These are phyloP conservation scores for Mortierella alpina DNA, from an alignment of 192 early-diverging fungal genomes.

Conservation along the genomic window DNA sequence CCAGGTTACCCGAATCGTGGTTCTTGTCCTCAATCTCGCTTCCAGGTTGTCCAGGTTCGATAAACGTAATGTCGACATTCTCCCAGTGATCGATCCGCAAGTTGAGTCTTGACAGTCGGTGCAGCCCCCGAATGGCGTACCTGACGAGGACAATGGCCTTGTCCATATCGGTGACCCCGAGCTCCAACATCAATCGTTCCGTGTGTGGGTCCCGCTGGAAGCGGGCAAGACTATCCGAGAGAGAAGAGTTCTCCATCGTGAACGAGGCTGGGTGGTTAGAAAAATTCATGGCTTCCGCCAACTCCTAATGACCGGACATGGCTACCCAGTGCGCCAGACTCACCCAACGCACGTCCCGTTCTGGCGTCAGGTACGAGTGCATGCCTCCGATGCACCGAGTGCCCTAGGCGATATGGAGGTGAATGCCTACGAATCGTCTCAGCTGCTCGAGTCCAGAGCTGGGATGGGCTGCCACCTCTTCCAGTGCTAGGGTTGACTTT, in stretches of 20 bases:
- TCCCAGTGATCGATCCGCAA: conserved; percentile 17
- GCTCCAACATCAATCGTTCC: not conserved
- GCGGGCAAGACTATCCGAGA: conserved; percentile 6
- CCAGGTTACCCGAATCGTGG: not conserved
- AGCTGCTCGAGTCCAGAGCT: no score
- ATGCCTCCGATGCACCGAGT: no score
- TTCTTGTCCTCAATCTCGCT: conserved; percentile 17
- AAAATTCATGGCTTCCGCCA: conserved; percentile 8
- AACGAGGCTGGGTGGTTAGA: conserved; percentile 17
- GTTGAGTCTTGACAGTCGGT: conserved; percentile 18
- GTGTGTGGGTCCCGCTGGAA: conserved; percentile 1
- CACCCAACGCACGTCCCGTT: conserved; percentile 21
- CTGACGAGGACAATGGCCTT: not conserved
- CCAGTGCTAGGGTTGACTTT: no score
- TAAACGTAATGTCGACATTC: conserved; percentile 18
- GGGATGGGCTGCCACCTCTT: no score
- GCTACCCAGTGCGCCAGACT: conserved; percentile 14
- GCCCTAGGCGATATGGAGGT: no score
- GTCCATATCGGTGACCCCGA: conserved; percentile 31
- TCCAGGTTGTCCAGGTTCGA: conserved; percentile 9
- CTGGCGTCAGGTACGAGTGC: conserved; percentile 11
- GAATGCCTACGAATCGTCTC: no score
- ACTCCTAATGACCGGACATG: conserved; percentile 8
- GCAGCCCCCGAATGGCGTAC: conserved; percentile 10
- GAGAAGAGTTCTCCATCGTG: no score